These are phyloP conservation scores for Calonectria pauciramosa DNA, from an alignment of 2,329 filamentous ascomycete genomes.

Conservation along the genomic window DNA sequence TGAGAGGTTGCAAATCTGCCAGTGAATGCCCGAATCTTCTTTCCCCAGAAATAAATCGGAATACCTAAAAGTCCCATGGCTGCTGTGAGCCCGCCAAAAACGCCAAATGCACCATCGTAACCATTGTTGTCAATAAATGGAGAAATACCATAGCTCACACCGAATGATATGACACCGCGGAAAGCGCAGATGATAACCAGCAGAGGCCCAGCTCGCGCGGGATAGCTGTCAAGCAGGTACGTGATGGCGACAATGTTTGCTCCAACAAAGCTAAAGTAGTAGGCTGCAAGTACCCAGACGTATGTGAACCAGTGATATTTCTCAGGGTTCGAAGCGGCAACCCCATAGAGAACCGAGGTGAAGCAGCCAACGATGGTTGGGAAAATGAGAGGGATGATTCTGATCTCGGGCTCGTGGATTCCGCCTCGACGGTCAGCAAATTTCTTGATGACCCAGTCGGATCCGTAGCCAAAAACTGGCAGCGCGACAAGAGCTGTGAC, in stretches of 20 bases:
- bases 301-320: slow-evolving; percentile 31
- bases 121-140: slow-evolving; percentile 33
- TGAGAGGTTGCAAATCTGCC: slow-evolving; percentile 5
- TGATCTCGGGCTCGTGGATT: slow-evolving; percentile 37
- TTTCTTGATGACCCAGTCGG: slow-evolving; percentile 38
- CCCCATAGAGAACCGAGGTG: slow-evolving; percentile 25
- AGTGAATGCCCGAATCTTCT: slow-evolving; percentile 16
- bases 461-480: slow-evolving; percentile 37
- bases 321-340: slow-evolving; percentile 4
- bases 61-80: slow-evolving; percentile 18
- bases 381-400: slow-evolving; percentile 37
- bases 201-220: slow-evolving; percentile 36
- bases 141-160: slow-evolving; percentile 37
- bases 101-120: slow-evolving; percentile 22
- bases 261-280: slow-evolving; percentile 30
- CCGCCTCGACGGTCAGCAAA: slow-evolving; percentile 37
- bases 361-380: slow-evolving; percentile 36
- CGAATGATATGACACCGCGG: slow-evolving; percentile 38
- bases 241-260: slow-evolving; percentile 41
- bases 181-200: slow-evolving; percentile 41
- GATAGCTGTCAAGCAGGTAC: slow-evolving; percentile 40
- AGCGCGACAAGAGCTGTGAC: slow-evolving; percentile 36
- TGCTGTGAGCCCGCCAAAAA: slow-evolving; percentile 18
- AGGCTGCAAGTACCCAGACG: slow-evolving; percentile 26
- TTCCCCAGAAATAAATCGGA: slow-evolving; percentile 22